These are phyloP conservation scores for Kalmusia sp. DNA, from an alignment of 2,329 filamentous ascomycete species.

Conservation along the genomic window DNA sequence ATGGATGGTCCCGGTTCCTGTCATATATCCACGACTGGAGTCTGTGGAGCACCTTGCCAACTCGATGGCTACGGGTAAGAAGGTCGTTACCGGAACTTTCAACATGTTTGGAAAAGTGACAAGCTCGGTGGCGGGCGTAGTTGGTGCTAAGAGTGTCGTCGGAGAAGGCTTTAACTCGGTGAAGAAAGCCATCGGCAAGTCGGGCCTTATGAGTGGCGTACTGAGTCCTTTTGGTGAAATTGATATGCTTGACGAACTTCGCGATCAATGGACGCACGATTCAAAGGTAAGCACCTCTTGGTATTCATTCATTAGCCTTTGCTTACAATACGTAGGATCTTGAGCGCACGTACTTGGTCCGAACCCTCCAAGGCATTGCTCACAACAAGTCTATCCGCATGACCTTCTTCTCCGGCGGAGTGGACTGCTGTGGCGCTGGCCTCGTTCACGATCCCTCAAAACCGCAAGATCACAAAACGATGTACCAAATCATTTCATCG, in stretches of 20 bases:
- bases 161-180: slow-evolving; percentile 91
- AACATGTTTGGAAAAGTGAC: slow-evolving; percentile 96
- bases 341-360: slow-evolving; percentile 93
- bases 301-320: not conserved
- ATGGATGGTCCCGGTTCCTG: slow-evolving; percentile 91
- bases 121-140: slow-evolving; percentile 91
- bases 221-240: slow-evolving; percentile 96
- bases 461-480: slow-evolving; percentile 94
- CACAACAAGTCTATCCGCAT: slow-evolving; percentile 96
- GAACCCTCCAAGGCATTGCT: slow-evolving; percentile 92
- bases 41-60: slow-evolving; percentile 90
- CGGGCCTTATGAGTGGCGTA: slow-evolving; percentile 92
- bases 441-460: slow-evolving; percentile 92
- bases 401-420: slow-evolving; percentile 93
- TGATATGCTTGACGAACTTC: slow-evolving; percentile 89
- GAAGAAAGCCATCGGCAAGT: slow-evolving; percentile 96
- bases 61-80: slow-evolving; percentile 93
- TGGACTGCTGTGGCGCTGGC: slow-evolving; percentile 90
- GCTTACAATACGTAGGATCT: slow-evolving; percentile 67
- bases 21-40: slow-evolving; percentile 90
- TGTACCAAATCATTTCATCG: slow-evolving; percentile 97
- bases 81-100: slow-evolving; percentile 94
- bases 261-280: slow-evolving; percentile 98
- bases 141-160: slow-evolving; percentile 92
- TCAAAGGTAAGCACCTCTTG: slow-evolving; percentile 72